Evolutionary conservation across 2,329 filamentous ascomycete species (phyloP), one percentile per base, ranked within the genome.

Genomic region (Colletotrichum sp.): DNA sequence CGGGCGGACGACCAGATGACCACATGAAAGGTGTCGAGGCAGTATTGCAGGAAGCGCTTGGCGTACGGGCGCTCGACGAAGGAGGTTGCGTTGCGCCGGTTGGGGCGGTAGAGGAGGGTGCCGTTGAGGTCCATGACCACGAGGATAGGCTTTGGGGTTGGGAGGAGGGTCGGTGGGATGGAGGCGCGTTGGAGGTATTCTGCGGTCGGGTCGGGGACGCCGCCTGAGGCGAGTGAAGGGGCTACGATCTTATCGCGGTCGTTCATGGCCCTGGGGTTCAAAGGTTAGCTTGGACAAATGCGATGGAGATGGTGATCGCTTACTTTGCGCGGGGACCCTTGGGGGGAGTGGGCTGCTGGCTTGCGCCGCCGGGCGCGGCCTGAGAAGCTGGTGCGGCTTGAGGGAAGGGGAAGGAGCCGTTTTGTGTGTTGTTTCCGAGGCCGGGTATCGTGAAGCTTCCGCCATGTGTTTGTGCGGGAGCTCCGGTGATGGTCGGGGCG

Each of bases 61-160:
- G 97, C 89, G 77, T 93, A 89, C 0, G 94, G 94, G 1, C 97
- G 93, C 78, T 89, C 85, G 58, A 92, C 85, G 82, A 96, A 94
- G 66, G 67, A 58, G 56, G 83, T 82, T 12, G 87, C 89, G 5
- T 85, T 80, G 30, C 82, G 82, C 61, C 87, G 87, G 68, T 87
- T 88, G 10, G 92, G 93, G 7, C 97, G 94, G 85, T 91, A 89
- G 43, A 98, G 90, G 2, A 99, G 89, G 0, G 96, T 98, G 77
- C 97, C 97, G 83, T 98, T 99, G 48, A 99, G 91, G 84, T 99
- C 97, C 77, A 98, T 91, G 62, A 98, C 91, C 66, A 99, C 88
- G 26, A 99, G 91, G 38, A 98, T 89, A 18, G 90, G 90, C 55
- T 91, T 91, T 2, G 93, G 90, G 1, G 83, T 66, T 0, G 83